phyloP scores from a whole-genome alignment of 2,329 filamentous ascomycete species.

The Drechslera avenae region DNA sequence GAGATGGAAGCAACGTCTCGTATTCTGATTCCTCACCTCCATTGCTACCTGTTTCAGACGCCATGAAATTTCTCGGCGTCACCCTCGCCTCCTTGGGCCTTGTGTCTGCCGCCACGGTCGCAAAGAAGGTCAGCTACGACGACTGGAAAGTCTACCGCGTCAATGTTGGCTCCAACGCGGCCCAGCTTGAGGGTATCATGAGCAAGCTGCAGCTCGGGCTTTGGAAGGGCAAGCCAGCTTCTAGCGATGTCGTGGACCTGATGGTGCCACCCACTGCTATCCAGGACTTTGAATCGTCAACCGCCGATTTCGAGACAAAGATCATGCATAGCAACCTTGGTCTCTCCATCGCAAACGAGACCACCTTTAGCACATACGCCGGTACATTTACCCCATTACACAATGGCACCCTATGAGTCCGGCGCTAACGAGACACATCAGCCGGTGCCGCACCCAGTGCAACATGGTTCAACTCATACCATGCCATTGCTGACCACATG shows the following conservation, averaged over 20 bases:
- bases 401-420: conserved; percentile 5
- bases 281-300: conserved; percentile 35
- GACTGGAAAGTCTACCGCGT: conserved; percentile 47
- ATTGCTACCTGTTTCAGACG: conserved; percentile 2
- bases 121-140: conserved; percentile 40
- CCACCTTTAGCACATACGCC: conserved; percentile 37
- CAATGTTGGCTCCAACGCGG: conserved; percentile 36
- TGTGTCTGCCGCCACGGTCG: conserved; percentile 40
- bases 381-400: conserved; percentile 29
- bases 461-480: conserved; percentile 48
- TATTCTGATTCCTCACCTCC: background rate
- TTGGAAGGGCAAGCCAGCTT: conserved; percentile 43
- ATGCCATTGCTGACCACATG: conserved; percentile 43
- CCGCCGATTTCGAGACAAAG: conserved; percentile 33
- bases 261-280: conserved; percentile 42
- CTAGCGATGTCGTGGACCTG: conserved; percentile 44
- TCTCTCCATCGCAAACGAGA: conserved; percentile 41
- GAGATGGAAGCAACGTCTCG: background rate
- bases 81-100: conserved; percentile 40
- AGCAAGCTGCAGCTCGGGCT: conserved; percentile 39
- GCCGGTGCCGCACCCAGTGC: conserved; percentile 36
- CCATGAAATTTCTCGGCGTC: conserved; percentile 42
- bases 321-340: conserved; percentile 48
- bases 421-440: conserved; percentile 26
- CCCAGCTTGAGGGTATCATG: conserved; percentile 36